These are phyloP conservation scores for Cyclotella atomus DNA, from an alignment of 108 stramenopile genomes.

Conservation along the genomic window DNA sequence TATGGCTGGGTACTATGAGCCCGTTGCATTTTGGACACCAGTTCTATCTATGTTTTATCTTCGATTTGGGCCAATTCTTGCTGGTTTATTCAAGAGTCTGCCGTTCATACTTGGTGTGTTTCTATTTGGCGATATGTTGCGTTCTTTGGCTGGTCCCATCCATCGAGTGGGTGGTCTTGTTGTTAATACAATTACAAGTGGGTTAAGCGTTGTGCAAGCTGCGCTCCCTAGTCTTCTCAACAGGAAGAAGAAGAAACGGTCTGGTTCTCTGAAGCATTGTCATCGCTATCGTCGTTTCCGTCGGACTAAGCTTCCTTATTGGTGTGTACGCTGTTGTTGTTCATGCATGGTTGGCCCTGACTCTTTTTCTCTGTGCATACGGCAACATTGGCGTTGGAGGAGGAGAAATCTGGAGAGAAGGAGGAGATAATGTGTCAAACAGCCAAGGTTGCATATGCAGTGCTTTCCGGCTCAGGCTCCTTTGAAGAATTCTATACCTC, in stretches of 20 bases:
- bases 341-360: not conserved
- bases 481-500: too few relatives aligned
- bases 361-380: not conserved
- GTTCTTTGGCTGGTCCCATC: too few relatives aligned
- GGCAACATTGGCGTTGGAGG: constrained; percentile 4
- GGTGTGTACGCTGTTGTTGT: not conserved
- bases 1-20: not conserved
- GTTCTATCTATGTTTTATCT: not conserved
- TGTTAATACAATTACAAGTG: too few relatives aligned
- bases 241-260: not conserved
- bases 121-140: not conserved
- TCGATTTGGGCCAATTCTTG: too few relatives aligned
- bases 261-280: not conserved
- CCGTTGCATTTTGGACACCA: not conserved
- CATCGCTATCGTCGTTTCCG: not conserved
- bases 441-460: not conserved
- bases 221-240: too few relatives aligned
- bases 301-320: not conserved
- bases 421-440: not conserved
- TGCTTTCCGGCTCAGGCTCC: not conserved
- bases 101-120: too few relatives aligned
- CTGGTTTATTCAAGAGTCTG: too few relatives aligned
- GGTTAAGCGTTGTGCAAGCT: too few relatives aligned
- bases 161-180: too few relatives aligned
- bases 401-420: not conserved